Percentiles rank a stretch among this genome's conserved stretches.
Conservation (phyloP, 805 yeast species). For the Grigorovia jiainica region DNA sequence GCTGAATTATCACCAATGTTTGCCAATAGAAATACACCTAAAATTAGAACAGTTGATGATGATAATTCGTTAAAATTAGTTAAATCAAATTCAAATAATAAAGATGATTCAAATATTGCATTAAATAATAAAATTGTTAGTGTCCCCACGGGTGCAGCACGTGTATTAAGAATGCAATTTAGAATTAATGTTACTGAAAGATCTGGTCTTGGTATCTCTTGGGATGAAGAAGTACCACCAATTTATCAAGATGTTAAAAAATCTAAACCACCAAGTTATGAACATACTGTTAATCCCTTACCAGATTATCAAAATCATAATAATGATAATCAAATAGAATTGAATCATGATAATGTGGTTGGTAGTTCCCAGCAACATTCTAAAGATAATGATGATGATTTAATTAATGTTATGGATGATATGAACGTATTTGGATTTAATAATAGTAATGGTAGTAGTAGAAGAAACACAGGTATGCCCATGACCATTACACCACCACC, state of each 20-base stretch:
- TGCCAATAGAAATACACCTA: slow-evolving; percentile 28
- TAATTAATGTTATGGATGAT: neutral
- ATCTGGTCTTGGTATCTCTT: slow-evolving; percentile 90
- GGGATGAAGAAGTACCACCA: slow-evolving; percentile 99
- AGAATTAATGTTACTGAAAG: slow-evolving; percentile 75
- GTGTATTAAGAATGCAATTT: slow-evolving; percentile 92
- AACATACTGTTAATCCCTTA: slow-evolving; percentile 12
- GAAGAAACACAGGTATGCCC: slow-evolving; percentile 2
- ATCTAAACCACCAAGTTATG: slow-evolving; percentile 80
- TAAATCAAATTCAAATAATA: slow-evolving; percentile 5
- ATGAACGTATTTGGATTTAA: neutral
- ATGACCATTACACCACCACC: slow-evolving; percentile 19
- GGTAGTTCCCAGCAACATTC: neutral
- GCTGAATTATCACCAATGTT: slow-evolving; percentile 37
- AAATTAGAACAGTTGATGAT: slow-evolving; percentile 13
- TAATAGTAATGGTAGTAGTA: neutral
- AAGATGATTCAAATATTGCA: neutral
- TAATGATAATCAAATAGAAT: neutral
- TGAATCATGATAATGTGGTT: neutral
- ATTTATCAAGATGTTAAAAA: slow-evolving; percentile 79
- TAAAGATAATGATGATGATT: neutral
- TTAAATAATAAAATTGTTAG: slow-evolving; percentile 34
- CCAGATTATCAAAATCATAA: neutral
- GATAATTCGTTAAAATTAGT: slow-evolving; percentile 13
- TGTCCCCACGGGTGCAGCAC: slow-evolving; percentile 88